Evolutionary conservation across 805 yeast genomes (phyloP).

Genomic region (Suhomyces tanzawaensis): DNA sequence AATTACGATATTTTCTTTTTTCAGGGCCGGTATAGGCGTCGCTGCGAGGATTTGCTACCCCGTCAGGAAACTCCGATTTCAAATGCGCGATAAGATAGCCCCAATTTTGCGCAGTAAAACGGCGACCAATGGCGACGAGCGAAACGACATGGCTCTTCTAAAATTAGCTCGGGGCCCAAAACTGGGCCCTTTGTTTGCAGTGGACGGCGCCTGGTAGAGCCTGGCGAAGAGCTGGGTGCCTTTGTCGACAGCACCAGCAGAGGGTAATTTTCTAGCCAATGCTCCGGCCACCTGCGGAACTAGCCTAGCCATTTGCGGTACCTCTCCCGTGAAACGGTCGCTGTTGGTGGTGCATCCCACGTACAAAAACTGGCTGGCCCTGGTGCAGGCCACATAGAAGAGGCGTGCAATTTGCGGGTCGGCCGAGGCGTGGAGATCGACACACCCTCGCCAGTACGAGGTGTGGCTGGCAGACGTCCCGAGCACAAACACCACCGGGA

Average conservation of each 20-base stretch:
- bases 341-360: slow-evolving; percentile 15
- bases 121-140: too few relatives aligned
- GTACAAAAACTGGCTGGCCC: slow-evolving; percentile 53
- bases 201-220: not conserved
- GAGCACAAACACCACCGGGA: slow-evolving; percentile 60
- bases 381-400: slow-evolving; percentile 64
- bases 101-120: too few relatives aligned
- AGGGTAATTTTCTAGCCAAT: not conserved
- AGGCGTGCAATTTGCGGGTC: slow-evolving; percentile 38
- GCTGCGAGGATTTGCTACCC: too few relatives aligned
- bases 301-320: not conserved
- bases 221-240: not conserved
- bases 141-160: too few relatives aligned
- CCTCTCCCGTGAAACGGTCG: not conserved
- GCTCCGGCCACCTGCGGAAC: not conserved
- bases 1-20: too few relatives aligned
- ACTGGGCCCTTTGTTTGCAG: not conserved
- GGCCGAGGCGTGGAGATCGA: slow-evolving; percentile 1
- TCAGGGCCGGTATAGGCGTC: too few relatives aligned
- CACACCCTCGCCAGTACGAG: slow-evolving; percentile 4
- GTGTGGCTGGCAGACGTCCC: slow-evolving; percentile 6
- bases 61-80: too few relatives aligned
- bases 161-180: not conserved
- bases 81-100: too few relatives aligned
- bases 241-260: not conserved